phyloP scores from a whole-genome alignment of 495 filamentous ascomycete genomes.

The Aspergillus coremiiformis region DNA sequence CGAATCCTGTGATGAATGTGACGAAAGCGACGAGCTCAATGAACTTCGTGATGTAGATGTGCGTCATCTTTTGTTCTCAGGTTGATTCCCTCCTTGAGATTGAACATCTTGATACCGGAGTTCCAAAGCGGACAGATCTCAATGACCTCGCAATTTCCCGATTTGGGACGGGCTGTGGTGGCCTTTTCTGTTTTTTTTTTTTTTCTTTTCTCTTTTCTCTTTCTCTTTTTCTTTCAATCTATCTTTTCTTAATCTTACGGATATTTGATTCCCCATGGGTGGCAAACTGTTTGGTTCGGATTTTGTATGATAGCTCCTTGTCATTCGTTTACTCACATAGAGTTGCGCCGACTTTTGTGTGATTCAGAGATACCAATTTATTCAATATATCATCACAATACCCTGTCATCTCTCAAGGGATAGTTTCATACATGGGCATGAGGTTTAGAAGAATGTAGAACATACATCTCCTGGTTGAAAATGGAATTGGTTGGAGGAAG shows the following conservation, averaged over 20 bases:
- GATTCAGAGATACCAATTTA: neutral
- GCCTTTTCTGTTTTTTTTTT: neutral
- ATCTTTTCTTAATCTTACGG: neutral
- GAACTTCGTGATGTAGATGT: neutral
- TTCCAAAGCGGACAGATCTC: neutral
- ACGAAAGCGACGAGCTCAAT: constrained; percentile 13
- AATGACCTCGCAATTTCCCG: neutral
- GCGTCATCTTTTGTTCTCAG: constrained; percentile 4
- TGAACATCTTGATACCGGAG: neutral
- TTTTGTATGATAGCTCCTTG: neutral
- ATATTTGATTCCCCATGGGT: neutral
- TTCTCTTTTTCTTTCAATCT: neutral
- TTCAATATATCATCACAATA: neutral
- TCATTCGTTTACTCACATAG: neutral
- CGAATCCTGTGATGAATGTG: constrained; percentile 4
- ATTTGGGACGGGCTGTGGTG: too few species aligned
- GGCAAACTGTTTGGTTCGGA: neutral
- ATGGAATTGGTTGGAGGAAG: too few species aligned
- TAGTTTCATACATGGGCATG: too few species aligned
- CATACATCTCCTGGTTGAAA: too few species aligned
- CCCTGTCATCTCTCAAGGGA: too few species aligned
- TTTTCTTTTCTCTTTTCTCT: constrained; percentile 1
- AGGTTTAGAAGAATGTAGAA: too few species aligned
- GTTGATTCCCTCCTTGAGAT: constrained; percentile 1
- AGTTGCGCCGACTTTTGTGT: neutral